These are phyloP conservation scores for Blepharisma stoltei DNA, from an alignment of 73 alveolate species.

Conservation along the genomic window DNA sequence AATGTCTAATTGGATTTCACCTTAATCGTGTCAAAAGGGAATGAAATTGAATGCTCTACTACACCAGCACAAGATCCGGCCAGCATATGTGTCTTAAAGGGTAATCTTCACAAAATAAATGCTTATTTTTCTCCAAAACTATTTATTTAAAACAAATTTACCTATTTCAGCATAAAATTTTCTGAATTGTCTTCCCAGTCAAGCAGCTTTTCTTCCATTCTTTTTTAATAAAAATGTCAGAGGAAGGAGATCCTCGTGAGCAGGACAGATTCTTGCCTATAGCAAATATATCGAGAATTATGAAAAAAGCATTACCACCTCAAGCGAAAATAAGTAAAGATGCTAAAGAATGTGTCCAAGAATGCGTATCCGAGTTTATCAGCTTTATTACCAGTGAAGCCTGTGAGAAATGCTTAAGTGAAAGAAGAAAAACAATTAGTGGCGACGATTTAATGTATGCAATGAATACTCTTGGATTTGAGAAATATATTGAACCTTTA, in stretches of 20 bases:
- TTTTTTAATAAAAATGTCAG: background rate
- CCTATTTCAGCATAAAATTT: too few species aligned
- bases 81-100: conserved; percentile 57
- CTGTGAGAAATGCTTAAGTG: conserved; percentile 91
- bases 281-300: conserved; percentile 94
- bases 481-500: conserved; percentile 81
- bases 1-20: too few species aligned
- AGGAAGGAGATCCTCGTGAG: background rate
- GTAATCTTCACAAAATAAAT: too few species aligned
- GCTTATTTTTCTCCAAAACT: too few species aligned
- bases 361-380: conserved; percentile 94
- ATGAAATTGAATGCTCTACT: conserved; percentile 81
- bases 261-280: conserved; percentile 84
- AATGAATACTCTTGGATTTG: conserved; percentile 89
- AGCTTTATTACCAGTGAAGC: conserved; percentile 76
- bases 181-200: conserved; percentile 72
- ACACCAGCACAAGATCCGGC: conserved; percentile 93
- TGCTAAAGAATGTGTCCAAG: conserved; percentile 96
- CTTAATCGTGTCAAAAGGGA: conserved; percentile 77
- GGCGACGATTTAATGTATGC: conserved; percentile 97
- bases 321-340: conserved; percentile 95
- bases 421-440: conserved; percentile 92
- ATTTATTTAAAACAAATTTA: too few species aligned
- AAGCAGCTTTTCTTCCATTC: conserved; percentile 28
- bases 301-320: conserved; percentile 92